Percentiles rank a stretch among this genome's conserved stretches.
These are phyloP conservation scores for Colletotrichum tropicale DNA, from an alignment of 2,329 filamentous ascomycete species.

Conservation along the genomic window DNA sequence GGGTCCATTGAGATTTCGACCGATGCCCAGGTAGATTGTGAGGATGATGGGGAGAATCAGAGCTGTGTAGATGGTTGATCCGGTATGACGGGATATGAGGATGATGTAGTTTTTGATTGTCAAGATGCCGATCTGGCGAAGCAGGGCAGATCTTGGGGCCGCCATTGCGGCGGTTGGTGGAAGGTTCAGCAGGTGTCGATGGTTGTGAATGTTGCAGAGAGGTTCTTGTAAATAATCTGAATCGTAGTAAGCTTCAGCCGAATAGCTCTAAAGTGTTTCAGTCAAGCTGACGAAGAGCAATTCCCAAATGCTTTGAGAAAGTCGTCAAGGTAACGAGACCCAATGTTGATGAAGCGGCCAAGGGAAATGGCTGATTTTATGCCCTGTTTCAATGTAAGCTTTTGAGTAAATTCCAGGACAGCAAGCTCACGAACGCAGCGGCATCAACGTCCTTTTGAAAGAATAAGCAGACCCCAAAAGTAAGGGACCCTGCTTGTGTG, in stretches of 20 bases:
- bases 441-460: background rate
- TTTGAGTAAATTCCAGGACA: accelerated
- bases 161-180: background rate
- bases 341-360: background rate
- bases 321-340: background rate
- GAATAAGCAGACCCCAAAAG: background rate
- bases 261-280: accelerated
- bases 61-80: constrained; percentile 58
- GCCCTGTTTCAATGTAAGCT: background rate
- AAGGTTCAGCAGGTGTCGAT: background rate
- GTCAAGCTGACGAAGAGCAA: background rate
- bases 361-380: background rate
- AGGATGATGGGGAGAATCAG: constrained; percentile 64
- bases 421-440: background rate
- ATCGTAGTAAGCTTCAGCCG: background rate
- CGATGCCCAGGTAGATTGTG: constrained; percentile 67
- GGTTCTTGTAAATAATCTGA: background rate
- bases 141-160: background rate
- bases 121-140: constrained; percentile 63
- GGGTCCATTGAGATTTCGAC: constrained; percentile 82
- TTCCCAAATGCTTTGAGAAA: background rate
- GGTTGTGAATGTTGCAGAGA: accelerated
- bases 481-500: background rate
- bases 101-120: constrained; percentile 67
- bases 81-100: constrained; percentile 54